A percentile compares a stretch with the other conserved stretches of the same genome.
These are phyloP conservation scores for Persicaria tinctoria DNA, from an alignment of 148 eudicot species.

Conservation along the genomic window DNA sequence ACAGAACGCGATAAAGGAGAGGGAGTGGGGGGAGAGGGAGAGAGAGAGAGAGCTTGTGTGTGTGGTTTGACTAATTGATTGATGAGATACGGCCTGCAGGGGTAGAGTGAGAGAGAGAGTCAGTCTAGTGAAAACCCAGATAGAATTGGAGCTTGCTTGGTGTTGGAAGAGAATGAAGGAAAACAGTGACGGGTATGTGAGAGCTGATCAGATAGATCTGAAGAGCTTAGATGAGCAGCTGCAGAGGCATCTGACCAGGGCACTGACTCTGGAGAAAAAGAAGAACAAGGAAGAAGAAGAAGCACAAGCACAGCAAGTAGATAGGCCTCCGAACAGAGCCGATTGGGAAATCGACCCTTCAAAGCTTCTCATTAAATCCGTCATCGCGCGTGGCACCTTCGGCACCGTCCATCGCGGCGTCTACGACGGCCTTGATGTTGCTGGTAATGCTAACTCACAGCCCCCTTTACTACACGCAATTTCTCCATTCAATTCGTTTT, in stretches of 20 bases:
- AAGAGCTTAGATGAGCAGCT: conserved; percentile 87
- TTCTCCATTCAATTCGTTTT: background rate
- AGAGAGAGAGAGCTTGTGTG: background rate
- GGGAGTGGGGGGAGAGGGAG: background rate
- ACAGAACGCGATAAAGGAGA: background rate
- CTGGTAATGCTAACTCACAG: conserved; percentile 31
- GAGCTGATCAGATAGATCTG: conserved; percentile 93
- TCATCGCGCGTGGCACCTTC: conserved; percentile 87
- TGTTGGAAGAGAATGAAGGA: conserved; percentile 25
- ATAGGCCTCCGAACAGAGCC: conserved; percentile 16
- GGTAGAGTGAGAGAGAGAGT: background rate
- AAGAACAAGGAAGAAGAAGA: conserved; percentile 28
- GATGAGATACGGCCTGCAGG: background rate
- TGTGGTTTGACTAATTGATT: conserved; percentile 2
- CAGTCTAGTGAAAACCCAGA: background rate
- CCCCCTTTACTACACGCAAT: conserved; percentile 5
- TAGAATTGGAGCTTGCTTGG: conserved; percentile 12
- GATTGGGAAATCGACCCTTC: conserved; percentile 93
- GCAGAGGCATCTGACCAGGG: conserved; percentile 59
- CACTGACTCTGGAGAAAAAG: conserved; percentile 52
- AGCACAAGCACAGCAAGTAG: background rate
- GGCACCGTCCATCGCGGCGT: conserved; percentile 88
- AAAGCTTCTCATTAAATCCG: conserved; percentile 59
- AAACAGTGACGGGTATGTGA: conserved; percentile 52
- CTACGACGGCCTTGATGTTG: conserved; percentile 81